Conservation (phyloP, 768 basidiomycete genomes). For the Mycena haematopus region DNA sequence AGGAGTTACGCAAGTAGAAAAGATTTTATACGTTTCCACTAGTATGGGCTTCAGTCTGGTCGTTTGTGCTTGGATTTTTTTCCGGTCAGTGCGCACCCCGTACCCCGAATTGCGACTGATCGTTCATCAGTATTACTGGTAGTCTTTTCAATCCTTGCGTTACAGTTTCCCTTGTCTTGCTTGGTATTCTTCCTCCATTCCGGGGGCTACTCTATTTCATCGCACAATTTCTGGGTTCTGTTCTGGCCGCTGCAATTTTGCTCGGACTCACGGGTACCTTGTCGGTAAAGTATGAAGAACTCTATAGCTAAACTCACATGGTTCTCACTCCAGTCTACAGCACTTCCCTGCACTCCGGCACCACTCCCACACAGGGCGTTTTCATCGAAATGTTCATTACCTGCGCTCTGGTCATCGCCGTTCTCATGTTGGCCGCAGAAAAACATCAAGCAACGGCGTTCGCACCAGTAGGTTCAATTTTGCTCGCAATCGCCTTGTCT, state of each 20-base stretch:
- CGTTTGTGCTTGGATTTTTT: slow-evolving; percentile 72
- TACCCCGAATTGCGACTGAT: neutral
- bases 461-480: slow-evolving; percentile 57
- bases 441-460: slow-evolving; percentile 71
- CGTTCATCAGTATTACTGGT: slow-evolving; percentile 47
- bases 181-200: slow-evolving; percentile 59
- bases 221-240: slow-evolving; percentile 67
- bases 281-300: slow-evolving; percentile 56
- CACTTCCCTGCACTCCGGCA: slow-evolving; percentile 50
- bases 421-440: slow-evolving; percentile 78
- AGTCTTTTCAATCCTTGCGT: slow-evolving; percentile 73
- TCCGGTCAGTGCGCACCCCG: slow-evolving; percentile 39
- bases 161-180: slow-evolving; percentile 62
- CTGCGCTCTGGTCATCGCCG: slow-evolving; percentile 60
- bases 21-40: slow-evolving; percentile 60
- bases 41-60: slow-evolving; percentile 69
- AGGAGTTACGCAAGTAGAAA: slow-evolving; percentile 40
- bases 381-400: slow-evolving; percentile 81
- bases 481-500: neutral
- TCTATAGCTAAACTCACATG: slow-evolving; percentile 8
- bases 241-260: slow-evolving; percentile 63
- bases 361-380: slow-evolving; percentile 62
- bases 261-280: slow-evolving; percentile 59
- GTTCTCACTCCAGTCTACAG: slow-evolving; percentile 37
- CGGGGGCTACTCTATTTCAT: slow-evolving; percentile 65